These are phyloP conservation scores for Plasmodium knowlesi DNA, from an alignment of 169 alveolate genomes.

Conservation along the genomic window DNA sequence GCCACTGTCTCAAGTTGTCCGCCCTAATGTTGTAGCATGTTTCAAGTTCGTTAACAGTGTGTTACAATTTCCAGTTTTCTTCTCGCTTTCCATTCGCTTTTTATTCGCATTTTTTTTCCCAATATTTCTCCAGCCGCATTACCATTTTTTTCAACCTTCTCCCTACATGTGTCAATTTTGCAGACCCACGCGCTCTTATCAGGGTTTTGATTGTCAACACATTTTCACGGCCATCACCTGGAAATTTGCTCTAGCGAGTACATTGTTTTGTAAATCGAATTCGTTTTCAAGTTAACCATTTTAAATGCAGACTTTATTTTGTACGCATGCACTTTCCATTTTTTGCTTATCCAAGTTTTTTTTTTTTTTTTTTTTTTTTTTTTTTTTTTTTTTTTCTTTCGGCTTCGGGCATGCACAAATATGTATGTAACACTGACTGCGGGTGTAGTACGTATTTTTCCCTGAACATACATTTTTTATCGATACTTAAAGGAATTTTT, in stretches of 20 bases:
- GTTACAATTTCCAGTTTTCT: neutral
- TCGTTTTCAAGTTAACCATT: neutral
- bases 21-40: neutral
- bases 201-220: neutral
- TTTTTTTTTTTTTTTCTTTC: neutral
- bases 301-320: neutral
- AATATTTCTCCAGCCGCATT: neutral
- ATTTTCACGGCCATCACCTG: neutral
- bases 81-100: neutral
- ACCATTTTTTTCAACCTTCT: slow-evolving; percentile 2
- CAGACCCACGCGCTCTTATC: slow-evolving; percentile 28
- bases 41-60: neutral
- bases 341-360: neutral
- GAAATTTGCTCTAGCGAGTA: neutral
- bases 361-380: neutral
- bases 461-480: neutral
- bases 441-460: neutral
- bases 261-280: neutral
- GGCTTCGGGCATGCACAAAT: neutral
- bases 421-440: slow-evolving; percentile 3
- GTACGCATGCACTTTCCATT: neutral
- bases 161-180: slow-evolving; percentile 48
- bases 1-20: neutral
- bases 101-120: neutral
- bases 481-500: neutral